Evolutionary conservation across 495 filamentous ascomycete genomes (phyloP), one percentile per base, ranked within the genome.

Genomic region (Penicillium roqueforti): DNA sequence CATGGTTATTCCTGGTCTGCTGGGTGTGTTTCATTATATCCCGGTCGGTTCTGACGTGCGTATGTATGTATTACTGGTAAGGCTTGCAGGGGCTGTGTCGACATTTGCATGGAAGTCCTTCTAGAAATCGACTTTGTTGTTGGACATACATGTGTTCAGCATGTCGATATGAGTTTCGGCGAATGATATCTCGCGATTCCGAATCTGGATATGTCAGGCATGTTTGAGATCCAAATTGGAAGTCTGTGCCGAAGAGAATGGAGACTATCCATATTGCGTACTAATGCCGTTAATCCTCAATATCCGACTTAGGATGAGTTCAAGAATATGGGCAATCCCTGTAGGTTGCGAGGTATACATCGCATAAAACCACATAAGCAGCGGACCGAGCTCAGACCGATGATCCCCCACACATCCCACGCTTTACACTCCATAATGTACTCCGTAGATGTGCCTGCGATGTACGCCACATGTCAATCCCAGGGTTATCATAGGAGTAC

Each of bases 11-110:
- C 40, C 28, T 43, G 49, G 13, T 29, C 10, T 13, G 4, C 4
- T 20, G 38, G 7, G 25, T 23, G 28, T 31, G 48, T 42, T 52
- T 52, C 49, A 43, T 22, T 52, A 40, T 50, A 52, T 29, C 38
- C 49, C 19, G 28, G 49, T 43, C n/a, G 37, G n/a, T 32, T 51
- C 3, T 23, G 28, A 8, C 2, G 13, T 41, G 26, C 23, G 6
- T 38, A 1, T 39, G 10, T 40, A n/a, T 11, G 11, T 38, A 3
- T 49, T 28, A 6, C 22, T 13, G 13, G 20, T 25, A 39, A 47
- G 26, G 28, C 28, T 22, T 13, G 22, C 4, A 34, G 20, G 47
- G 14, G 4, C 6, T 26, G 22, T 25, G 14, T 10, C 22, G 7
- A 39, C 14, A 19, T 23, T 37, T 50, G 32, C 45, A 32, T 39